phyloP scores from a whole-genome alignment of 2,329 filamentous ascomycete species.

The Byssothecium circinans region DNA sequence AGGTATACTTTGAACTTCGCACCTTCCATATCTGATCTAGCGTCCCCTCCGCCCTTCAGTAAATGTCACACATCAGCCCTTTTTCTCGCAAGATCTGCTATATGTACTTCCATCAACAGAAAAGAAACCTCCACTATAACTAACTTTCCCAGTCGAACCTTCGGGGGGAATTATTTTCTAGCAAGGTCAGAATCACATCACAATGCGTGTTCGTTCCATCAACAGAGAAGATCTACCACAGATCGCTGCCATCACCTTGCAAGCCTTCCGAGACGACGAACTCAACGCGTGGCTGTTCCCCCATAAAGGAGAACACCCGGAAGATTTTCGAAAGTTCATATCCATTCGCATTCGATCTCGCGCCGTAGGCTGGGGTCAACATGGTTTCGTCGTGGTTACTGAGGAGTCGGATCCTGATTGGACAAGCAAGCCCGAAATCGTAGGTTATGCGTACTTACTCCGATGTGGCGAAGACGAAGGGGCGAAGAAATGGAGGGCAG shows the following conservation, averaged over 20 bases:
- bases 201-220: slow-evolving; percentile 20
- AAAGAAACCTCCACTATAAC: too few species aligned
- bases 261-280: slow-evolving; percentile 20
- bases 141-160: too few species aligned
- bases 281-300: slow-evolving; percentile 22
- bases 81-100: too few species aligned
- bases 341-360: slow-evolving; percentile 16
- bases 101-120: too few species aligned
- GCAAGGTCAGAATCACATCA: neutral
- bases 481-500: slow-evolving; percentile 15
- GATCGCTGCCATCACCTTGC: slow-evolving; percentile 10
- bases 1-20: too few species aligned
- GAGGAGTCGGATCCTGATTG: slow-evolving; percentile 19
- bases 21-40: too few species aligned
- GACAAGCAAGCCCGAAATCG: slow-evolving; percentile 15
- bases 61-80: too few species aligned
- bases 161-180: too few species aligned
- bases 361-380: slow-evolving; percentile 14
- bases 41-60: too few species aligned
- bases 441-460: slow-evolving; percentile 19
- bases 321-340: slow-evolving; percentile 17
- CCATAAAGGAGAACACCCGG: slow-evolving; percentile 15
- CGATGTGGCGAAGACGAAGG: slow-evolving; percentile 13
- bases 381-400: slow-evolving; percentile 20
- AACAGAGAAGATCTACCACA: slow-evolving; percentile 17